Evolutionary conservation across 2,329 filamentous ascomycete genomes (phyloP).

Genomic region (Thyridium curvatum): DNA sequence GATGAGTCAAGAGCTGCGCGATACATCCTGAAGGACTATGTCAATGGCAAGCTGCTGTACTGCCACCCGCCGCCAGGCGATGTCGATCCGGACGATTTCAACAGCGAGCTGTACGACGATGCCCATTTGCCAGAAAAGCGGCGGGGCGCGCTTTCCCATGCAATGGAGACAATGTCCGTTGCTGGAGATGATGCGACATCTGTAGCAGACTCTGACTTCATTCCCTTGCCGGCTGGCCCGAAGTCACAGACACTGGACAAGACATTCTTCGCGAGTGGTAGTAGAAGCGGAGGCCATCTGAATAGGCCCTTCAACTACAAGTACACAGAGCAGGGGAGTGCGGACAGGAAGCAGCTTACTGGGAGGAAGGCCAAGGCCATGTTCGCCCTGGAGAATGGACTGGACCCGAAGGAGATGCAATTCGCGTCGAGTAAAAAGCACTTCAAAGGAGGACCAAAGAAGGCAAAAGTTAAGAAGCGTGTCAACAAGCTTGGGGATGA

Average conservation of each 20-base stretch:
- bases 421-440: slow-evolving; percentile 77
- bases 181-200: slow-evolving; percentile 26
- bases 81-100: slow-evolving; percentile 71
- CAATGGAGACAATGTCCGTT: slow-evolving; percentile 39
- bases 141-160: slow-evolving; percentile 54
- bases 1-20: slow-evolving; percentile 90
- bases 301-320: slow-evolving; percentile 83
- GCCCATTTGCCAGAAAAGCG: slow-evolving; percentile 77
- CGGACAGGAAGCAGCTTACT: slow-evolving; percentile 58
- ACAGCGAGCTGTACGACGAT: slow-evolving; percentile 80
- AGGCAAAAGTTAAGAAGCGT: slow-evolving; percentile 44
- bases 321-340: slow-evolving; percentile 71
- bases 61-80: slow-evolving; percentile 75
- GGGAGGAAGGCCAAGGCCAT: slow-evolving; percentile 79
- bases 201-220: slow-evolving; percentile 37
- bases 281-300: slow-evolving; percentile 58
- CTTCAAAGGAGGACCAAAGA: slow-evolving; percentile 69
- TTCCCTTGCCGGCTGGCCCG: slow-evolving; percentile 51
- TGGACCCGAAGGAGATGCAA: slow-evolving; percentile 74
- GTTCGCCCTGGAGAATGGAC: slow-evolving; percentile 74
- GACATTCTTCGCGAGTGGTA: slow-evolving; percentile 73
- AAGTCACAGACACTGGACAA: slow-evolving; percentile 79
- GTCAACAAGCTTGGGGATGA: slow-evolving; percentile 22
- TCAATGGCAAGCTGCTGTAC: slow-evolving; percentile 90
- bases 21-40: slow-evolving; percentile 92